These are phyloP conservation scores for Tricholoma bakamatsutake DNA, from an alignment of 768 basidiomycete species.

Conservation along the genomic window DNA sequence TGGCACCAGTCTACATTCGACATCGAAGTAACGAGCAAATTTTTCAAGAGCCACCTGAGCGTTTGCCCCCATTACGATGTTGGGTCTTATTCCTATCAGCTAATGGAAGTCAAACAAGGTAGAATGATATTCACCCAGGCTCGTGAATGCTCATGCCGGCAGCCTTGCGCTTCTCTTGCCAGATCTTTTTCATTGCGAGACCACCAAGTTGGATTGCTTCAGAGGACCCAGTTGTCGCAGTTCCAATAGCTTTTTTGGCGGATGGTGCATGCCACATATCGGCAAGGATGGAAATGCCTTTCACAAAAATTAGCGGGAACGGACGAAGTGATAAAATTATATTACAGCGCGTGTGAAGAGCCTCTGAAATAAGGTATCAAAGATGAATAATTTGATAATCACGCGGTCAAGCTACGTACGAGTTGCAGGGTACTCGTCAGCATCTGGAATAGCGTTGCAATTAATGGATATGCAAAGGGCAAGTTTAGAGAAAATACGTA, in stretches of 20 bases:
- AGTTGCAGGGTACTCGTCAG: constrained; percentile 66
- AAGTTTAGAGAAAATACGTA: constrained; percentile 7
- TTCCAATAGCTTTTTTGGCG: constrained; percentile 57
- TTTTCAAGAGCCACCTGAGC: constrained; percentile 71
- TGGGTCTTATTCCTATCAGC: constrained; percentile 35
- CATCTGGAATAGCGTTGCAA: constrained; percentile 18
- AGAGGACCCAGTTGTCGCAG: constrained; percentile 65
- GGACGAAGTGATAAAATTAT: neutral
- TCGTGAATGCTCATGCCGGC: constrained; percentile 69
- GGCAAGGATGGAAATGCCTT: constrained; percentile 47
- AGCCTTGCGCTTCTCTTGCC: constrained; percentile 63
- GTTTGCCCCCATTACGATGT: constrained; percentile 65
- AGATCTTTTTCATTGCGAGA: constrained; percentile 66
- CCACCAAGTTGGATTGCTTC: constrained; percentile 76
- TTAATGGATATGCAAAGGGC: neutral
- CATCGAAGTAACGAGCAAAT: constrained; percentile 67
- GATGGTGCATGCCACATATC: constrained; percentile 67
- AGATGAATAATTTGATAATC: neutral
- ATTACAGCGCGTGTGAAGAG: constrained; percentile 36
- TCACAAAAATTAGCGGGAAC: neutral
- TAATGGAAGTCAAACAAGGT: neutral
- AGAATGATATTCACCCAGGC: constrained; percentile 47
- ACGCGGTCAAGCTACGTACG: constrained; percentile 27
- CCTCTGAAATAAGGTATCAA: constrained; percentile 23
- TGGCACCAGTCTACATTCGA: constrained; percentile 53